A percentile compares a stretch with the other conserved stretches of the same genome.
phyloP scores from a whole-genome alignment of 1,284 basidiomycete genomes.

The Ustilago trichophora region DNA sequence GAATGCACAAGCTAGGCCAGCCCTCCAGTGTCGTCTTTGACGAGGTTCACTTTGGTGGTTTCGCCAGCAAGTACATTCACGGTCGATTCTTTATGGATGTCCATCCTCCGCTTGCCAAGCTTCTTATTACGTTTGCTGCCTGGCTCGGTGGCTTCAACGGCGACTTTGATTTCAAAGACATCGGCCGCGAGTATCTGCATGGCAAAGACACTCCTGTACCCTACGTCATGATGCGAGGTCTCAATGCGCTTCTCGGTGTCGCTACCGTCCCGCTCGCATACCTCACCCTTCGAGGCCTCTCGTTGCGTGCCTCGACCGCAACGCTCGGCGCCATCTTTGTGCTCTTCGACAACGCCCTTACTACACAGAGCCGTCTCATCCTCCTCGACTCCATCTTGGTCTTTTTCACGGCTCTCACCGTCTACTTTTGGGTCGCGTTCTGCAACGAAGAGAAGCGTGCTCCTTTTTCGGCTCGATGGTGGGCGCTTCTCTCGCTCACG shows the following conservation, averaged over 20 bases:
- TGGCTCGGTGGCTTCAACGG: constrained; percentile 90
- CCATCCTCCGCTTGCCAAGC: constrained; percentile 94
- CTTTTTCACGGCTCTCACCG: constrained; percentile 93
- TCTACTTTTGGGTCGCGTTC: constrained; percentile 88
- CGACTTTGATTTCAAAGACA: constrained; percentile 94
- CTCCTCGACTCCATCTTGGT: constrained; percentile 95
- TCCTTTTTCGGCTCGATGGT: constrained; percentile 86
- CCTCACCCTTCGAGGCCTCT: constrained; percentile 89
- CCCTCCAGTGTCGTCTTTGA: constrained; percentile 66
- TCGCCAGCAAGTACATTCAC: constrained; percentile 87
- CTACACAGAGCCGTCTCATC: constrained; percentile 95
- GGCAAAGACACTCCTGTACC: constrained; percentile 73
- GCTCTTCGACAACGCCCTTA: constrained; percentile 94
- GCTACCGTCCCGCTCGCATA: constrained; percentile 89
- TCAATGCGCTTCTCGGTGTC: constrained; percentile 89
- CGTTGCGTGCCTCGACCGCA: constrained; percentile 81
- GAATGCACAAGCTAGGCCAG: constrained; percentile 55
- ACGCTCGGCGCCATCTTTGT: constrained; percentile 88
- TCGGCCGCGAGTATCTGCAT: constrained; percentile 71
- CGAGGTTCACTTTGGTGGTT: constrained; percentile 67
- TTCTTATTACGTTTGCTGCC: constrained; percentile 89
- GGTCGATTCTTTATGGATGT: constrained; percentile 93
- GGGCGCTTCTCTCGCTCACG: constrained; percentile 88
- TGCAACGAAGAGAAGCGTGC: constrained; percentile 81
- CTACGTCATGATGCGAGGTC: constrained; percentile 93